Evolutionary conservation across 2,329 filamentous ascomycete genomes (phyloP), one percentile per base, ranked within the genome.

Genomic region (Fusarium solani-melongenae): DNA sequence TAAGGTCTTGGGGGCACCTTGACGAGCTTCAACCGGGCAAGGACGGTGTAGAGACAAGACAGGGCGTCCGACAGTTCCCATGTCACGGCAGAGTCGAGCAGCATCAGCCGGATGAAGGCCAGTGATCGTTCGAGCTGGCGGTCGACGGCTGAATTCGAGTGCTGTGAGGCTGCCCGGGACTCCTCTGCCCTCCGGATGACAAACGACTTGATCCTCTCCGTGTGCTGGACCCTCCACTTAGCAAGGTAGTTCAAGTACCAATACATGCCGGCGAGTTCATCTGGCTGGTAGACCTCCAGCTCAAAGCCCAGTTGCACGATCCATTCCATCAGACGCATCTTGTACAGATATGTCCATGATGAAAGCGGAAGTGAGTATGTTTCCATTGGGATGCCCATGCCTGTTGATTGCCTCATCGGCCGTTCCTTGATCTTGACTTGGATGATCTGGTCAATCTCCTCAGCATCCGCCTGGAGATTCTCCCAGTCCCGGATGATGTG

Each of bases 221-320:
- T 84, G 77, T 98, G 90, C 79, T 91, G 87, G 53, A 90, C 83
- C 70, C 92, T 86, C 64, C 92, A 90, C 79, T 91, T 89, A 78
- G 93, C 86, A 67, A 97, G 84, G 83, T 94, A 90, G 75, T 93
- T 90, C 71, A 98, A 84, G 81, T 98, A 95, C 91, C 93, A 96
- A 82, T 98, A 98, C 93, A 98, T 97, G 27, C 91, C 91, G 1
- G 91, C 89, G 11, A 96, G 87, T 81, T 99, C 96, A 80, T 97
- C 93, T 0, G 91, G 88, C 62, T 96, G 91, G 82, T 98, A 98
- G 11, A 98, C 90, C 49, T 96, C 92, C 14, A 98, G 91, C 82
- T 99, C 96, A 81, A 99, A 98, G 14, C 97, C 96, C 34, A 98
- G 90, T 79, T 98, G 93, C 17, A 98, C 88, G 53, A 97, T 92